Conservation (phyloP, 2,329 filamentous ascomycete species). For the Pseudopyricularia javanii region DNA sequence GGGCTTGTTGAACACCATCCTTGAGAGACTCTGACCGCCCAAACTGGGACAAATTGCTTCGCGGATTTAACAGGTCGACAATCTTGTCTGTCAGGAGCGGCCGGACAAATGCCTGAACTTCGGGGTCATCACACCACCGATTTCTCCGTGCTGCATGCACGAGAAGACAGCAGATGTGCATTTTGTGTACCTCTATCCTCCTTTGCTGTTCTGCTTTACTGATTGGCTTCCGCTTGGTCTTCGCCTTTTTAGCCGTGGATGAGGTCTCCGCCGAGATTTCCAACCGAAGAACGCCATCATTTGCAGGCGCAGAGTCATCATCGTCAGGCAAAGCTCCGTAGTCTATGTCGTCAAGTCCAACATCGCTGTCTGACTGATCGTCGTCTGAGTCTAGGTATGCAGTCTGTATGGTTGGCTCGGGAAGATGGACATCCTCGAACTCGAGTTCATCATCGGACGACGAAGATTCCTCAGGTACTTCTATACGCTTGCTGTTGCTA, state of each 20-base stretch:
- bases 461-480: conserved; percentile 4
- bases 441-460: conserved; percentile 8
- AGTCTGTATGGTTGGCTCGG: conserved; percentile 10
- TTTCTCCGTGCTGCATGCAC: conserved; percentile 70
- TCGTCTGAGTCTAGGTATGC: conserved; percentile 7
- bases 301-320: background rate
- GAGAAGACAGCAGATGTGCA: conserved; percentile 73
- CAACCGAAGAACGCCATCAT: conserved; percentile 26
- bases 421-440: conserved; percentile 11
- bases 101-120: conserved; percentile 54
- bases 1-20: conserved; percentile 61
- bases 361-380: conserved; percentile 7
- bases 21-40: conserved; percentile 65
- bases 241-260: conserved; percentile 15
- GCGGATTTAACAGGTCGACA: conserved; percentile 55
- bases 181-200: conserved; percentile 71
- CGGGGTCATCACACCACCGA: conserved; percentile 71
- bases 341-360: conserved; percentile 5
- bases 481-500: conserved; percentile 1
- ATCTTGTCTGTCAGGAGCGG: conserved; percentile 54
- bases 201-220: conserved; percentile 38
- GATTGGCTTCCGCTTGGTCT: conserved; percentile 36
- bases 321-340: background rate
- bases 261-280: conserved; percentile 36
- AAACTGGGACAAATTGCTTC: conserved; percentile 57